Evolutionary conservation across 352 stramenopile genomes (phyloP).

Genomic region (Blastocystis sp.): DNA sequence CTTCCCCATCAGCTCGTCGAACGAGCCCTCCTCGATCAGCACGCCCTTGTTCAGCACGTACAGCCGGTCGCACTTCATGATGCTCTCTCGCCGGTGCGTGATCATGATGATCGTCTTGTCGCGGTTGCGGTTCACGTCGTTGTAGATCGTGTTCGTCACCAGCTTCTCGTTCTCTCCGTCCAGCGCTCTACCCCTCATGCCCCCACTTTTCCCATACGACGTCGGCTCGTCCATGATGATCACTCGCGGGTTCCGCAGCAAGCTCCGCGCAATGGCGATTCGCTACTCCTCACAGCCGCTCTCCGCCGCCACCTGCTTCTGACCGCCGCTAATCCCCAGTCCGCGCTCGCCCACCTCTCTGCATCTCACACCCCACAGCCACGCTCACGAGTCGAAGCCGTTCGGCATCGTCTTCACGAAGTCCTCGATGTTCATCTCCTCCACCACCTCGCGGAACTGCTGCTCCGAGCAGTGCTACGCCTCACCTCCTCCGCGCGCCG

Average conservation of each 20-base stretch:
- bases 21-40: constrained; percentile 42
- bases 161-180: constrained; percentile 67
- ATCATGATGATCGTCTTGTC: constrained; percentile 69
- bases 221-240: constrained; percentile 83
- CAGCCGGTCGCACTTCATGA: constrained; percentile 46
- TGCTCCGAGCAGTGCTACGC: constrained; percentile 74
- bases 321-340: constrained; percentile 84
- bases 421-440: constrained; percentile 82
- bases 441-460: constrained; percentile 78
- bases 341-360: constrained; percentile 80
- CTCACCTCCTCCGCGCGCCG: neutral
- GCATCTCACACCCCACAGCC: neutral
- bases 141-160: constrained; percentile 58
- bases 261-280: constrained; percentile 81
- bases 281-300: constrained; percentile 82
- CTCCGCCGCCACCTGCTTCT: constrained; percentile 86
- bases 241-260: constrained; percentile 77
- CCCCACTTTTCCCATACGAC: neutral
- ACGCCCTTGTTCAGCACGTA: constrained; percentile 64
- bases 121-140: constrained; percentile 53
- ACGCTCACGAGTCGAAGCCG: constrained; percentile 79
- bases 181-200: constrained; percentile 18
- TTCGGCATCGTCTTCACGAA: constrained; percentile 86
- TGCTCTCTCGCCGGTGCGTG: constrained; percentile 63
- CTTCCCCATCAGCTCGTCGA: constrained; percentile 59